A percentile compares a stretch with the other conserved stretches of the same genome.
phyloP scores from a whole-genome alignment of 768 basidiomycete species.

The Leccinum ochraceum region DNA sequence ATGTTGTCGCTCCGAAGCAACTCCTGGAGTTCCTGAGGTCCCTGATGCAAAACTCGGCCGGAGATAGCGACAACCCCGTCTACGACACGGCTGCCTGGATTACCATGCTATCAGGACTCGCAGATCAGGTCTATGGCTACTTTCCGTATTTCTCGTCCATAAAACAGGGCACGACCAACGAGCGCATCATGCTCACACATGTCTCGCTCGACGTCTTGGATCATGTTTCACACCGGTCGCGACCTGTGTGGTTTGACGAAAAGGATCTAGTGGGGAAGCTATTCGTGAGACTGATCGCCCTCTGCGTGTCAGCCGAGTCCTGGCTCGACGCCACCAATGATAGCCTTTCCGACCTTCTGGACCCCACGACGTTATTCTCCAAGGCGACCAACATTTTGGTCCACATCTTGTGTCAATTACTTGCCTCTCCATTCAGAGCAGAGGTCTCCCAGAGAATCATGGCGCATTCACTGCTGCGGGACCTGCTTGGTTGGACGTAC shows the following conservation, averaged over 20 bases:
- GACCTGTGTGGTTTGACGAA: slow-evolving; percentile 49
- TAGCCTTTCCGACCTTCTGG: slow-evolving; percentile 40
- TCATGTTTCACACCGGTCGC: slow-evolving; percentile 49
- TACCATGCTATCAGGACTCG: slow-evolving; percentile 49
- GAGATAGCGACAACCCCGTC: slow-evolving; percentile 32
- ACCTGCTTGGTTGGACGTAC: slow-evolving; percentile 17
- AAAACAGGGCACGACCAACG: slow-evolving; percentile 55
- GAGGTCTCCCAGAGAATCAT: slow-evolving; percentile 22
- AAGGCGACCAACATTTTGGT: slow-evolving; percentile 46
- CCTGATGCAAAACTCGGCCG: slow-evolving; percentile 37
- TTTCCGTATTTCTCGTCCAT: slow-evolving; percentile 56
- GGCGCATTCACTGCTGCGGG: slow-evolving; percentile 24
- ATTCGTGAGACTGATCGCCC: slow-evolving; percentile 51
- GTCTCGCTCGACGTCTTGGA: slow-evolving; percentile 55
- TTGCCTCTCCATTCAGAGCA: slow-evolving; percentile 22
- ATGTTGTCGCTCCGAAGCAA: slow-evolving; percentile 34
- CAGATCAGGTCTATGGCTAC: slow-evolving; percentile 51
- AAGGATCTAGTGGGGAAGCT: slow-evolving; percentile 49
- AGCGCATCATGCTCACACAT: slow-evolving; percentile 57
- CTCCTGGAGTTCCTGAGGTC: slow-evolving; percentile 46
- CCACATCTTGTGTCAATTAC: slow-evolving; percentile 43
- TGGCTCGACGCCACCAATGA: slow-evolving; percentile 54
- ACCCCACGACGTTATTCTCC: slow-evolving; percentile 51
- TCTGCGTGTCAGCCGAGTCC: slow-evolving; percentile 56
- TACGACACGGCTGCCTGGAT: slow-evolving; percentile 48